Conservation (phyloP, 202 grass and related monocot species). For the Elaeis oleifera region DNA sequence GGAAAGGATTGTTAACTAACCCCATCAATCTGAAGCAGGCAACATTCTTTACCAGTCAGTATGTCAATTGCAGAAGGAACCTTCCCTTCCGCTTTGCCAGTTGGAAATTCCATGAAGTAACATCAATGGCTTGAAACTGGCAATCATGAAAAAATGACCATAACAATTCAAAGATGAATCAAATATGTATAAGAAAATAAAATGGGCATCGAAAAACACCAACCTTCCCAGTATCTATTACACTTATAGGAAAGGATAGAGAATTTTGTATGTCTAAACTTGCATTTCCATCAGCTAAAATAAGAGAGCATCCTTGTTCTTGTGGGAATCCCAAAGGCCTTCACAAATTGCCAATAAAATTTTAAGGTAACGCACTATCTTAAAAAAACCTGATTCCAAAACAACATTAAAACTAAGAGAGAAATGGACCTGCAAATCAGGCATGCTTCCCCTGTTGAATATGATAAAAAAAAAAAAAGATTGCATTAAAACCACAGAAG, state of each 20-base stretch:
- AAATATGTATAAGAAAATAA: neutral
- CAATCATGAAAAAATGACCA: neutral
- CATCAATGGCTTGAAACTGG: conserved; percentile 33
- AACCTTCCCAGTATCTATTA: conserved; percentile 34
- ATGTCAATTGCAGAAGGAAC: conserved; percentile 15
- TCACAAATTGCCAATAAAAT: neutral
- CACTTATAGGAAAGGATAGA: conserved; percentile 42
- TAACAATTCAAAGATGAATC: neutral
- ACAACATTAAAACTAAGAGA: conserved; percentile 5
- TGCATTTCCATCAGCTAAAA: conserved; percentile 10
- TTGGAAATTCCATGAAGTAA: conserved; percentile 23
- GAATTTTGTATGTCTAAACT: conserved; percentile 29
- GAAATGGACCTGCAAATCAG: conserved; percentile 45
- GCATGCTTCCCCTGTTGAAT: conserved; percentile 36
- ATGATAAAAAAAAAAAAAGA: too few relatives aligned
- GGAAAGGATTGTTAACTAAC: neutral
- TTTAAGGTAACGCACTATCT: too few relatives aligned
- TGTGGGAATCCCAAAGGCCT: conserved; percentile 34
- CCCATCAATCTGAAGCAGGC: neutral
- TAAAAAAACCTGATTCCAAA: neutral
- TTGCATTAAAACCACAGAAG: too few relatives aligned
- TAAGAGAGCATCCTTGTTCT: conserved; percentile 28
- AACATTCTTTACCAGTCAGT: neutral
- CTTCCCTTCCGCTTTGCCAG: conserved; percentile 25
- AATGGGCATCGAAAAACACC: neutral